These are phyloP conservation scores for Macrolepiota albuminosa DNA, from an alignment of 768 basidiomycete species.

Conservation along the genomic window DNA sequence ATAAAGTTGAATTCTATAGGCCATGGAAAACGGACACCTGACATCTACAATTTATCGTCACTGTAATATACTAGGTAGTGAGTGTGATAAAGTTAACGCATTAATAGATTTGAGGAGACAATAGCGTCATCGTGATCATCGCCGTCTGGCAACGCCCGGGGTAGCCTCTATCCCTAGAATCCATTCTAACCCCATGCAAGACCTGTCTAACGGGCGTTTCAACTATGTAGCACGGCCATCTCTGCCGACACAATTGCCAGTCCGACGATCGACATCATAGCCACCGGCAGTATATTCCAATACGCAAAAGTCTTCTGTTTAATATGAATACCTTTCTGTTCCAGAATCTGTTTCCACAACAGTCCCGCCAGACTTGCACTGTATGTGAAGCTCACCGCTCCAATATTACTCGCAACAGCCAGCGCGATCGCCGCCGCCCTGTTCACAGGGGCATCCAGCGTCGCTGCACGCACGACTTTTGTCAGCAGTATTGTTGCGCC, in stretches of 20 bases:
- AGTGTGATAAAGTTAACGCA: not conserved
- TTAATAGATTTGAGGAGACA: not conserved
- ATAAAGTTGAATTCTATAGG: not conserved
- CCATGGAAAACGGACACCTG: not conserved
- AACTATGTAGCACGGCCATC: conserved; percentile 51
- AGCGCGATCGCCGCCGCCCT: conserved; percentile 67
- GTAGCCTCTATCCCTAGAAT: not conserved
- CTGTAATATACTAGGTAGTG: not conserved
- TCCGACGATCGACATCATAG: conserved; percentile 61
- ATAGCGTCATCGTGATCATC: not conserved
- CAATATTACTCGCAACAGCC: conserved; percentile 85
- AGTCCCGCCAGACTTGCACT: conserved; percentile 86
- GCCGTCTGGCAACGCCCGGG: not conserved
- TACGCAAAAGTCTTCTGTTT: conserved; percentile 59
- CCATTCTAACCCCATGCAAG: not conserved
- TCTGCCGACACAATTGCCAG: conserved; percentile 72
- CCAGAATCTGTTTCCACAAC: conserved; percentile 73
- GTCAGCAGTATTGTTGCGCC: conserved; percentile 88
- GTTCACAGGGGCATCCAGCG: conserved; percentile 27
- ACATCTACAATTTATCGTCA: not conserved
- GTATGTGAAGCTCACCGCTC: conserved; percentile 87
- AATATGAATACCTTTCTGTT: conserved; percentile 66
- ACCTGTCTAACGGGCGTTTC: not conserved
- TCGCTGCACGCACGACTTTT: conserved; percentile 60
- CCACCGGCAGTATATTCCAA: conserved; percentile 66